Evolutionary conservation across 768 basidiomycete species (phyloP), one percentile per base, ranked within the genome.

Genomic region (Phaffia australis): DNA sequence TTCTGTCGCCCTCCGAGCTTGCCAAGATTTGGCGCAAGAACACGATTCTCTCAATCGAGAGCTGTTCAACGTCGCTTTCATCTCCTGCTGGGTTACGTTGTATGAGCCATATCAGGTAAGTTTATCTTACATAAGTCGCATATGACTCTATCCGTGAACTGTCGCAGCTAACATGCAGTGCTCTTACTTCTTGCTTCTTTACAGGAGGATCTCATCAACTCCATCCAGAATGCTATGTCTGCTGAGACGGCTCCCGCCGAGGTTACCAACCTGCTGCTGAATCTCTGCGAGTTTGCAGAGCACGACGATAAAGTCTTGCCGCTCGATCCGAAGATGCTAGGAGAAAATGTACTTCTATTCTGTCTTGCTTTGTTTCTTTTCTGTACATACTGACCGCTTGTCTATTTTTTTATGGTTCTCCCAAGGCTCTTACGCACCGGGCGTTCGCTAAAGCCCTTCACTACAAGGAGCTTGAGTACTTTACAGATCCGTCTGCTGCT

Each of bases 261-360:
- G 56, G 81, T 98, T 32, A 87, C 94, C 23, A 89, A 95, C 74
- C 83, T 89, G 29, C 79, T 98, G 19, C 82, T 99, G 64, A 92
- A 92, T 75, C 82, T 98, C 29, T 92, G 92, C 4, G 95, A 99
- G 75, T 98, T 98, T 75, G 94, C 98, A 89, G 95, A 98, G 76
- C 94, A 97, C 71, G 93, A 98, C 76, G 95, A 98, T 73, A 94
- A 94, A 73, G 83, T 88, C 0, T 80, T 98, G 1, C 91, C 91
- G 1, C 95, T 98, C 68, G 91, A 95, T 71, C 86, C 92, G 71
- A 83, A 89, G 60, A 89, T 88, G 16, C 83, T 98, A 18, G 95
- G 94, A 48, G 89, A 92, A 73, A 91, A 93, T 73, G 76, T 76
- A 66, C 32, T 23, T 15, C 21, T 19, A 3, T 48, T 48, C 19